Base-by-base conservation (phyloP, 2,329 filamentous ascomycete species). In the Paraphaeosphaeria sporulosa region DNA sequence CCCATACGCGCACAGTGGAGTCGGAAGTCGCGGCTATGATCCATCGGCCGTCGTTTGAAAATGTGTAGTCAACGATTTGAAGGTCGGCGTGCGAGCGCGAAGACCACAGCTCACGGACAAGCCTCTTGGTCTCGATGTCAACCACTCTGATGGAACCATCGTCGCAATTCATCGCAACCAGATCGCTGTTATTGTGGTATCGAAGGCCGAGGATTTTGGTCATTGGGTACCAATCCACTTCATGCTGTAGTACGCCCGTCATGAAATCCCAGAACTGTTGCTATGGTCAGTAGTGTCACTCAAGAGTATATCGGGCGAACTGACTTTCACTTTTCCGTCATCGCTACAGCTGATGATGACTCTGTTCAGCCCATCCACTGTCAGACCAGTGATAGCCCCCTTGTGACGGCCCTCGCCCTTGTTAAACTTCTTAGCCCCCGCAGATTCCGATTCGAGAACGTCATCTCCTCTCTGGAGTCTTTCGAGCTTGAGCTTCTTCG, bases 21-120 rank as follows among this genome's bases (percentile, higher is more conserved):
- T 96, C 92, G 71, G 91, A 89, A 0, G 93, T 93, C 13, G 93
- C 91, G 23, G 93, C 92, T 58, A 97, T 87, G 66, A 99, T 88
- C 95, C 95, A 99, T 58, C 93, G 88, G 9, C 94, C 94, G 75
- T 98, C 94, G 66, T 89, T 92, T 3, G 94, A 98, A 79, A 99
- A 98, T 5, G 73, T 74, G 60, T 81, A 79, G 66, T 83, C 80
- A 9, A 76, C 72, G n/a, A 72, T 73, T 15, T 68, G 67, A 19
- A 76, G 58, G 32, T 71, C 68, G 13, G 65, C 68, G 52, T 73
- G 70, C 32, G 71, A 92, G 1, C 92, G 92, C 1, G 74, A 75
- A 27, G 70, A 67, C 90, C 93, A 95, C 58, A 99, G 89, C 76
- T 98, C 94, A 84, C 95, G 89, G 65, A 99, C 93, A 0, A 94